phyloP scores from a whole-genome alignment of 805 yeast species.

The Candida bentonensis region DNA sequence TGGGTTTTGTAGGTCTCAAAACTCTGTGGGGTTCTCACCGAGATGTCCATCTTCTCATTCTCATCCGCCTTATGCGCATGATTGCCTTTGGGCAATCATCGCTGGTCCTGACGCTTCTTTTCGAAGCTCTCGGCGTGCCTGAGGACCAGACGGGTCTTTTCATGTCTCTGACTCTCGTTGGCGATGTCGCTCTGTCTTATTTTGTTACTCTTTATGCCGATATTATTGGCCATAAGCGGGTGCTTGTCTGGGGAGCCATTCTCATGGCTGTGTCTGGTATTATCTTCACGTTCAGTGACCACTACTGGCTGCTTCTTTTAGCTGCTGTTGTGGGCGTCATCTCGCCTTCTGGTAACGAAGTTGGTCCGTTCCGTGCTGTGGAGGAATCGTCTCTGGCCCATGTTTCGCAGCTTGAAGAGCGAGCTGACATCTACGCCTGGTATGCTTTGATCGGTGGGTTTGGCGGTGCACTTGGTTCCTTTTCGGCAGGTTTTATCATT shows the following conservation, averaged over 20 bases:
- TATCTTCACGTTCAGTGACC: conserved; percentile 23
- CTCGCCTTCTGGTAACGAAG: conserved; percentile 46
- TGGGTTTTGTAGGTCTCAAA: conserved; percentile 11
- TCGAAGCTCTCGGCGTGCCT: conserved; percentile 27
- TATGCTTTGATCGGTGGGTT: conserved; percentile 36
- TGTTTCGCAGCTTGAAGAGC: conserved; percentile 25
- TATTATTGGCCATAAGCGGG: conserved; percentile 29
- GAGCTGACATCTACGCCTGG: conserved; percentile 48
- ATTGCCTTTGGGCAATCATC: conserved; percentile 27
- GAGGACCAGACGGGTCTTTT: conserved; percentile 35
- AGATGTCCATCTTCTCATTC: conserved; percentile 20
- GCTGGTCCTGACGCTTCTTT: conserved; percentile 29
- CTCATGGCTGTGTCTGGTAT: conserved; percentile 32
- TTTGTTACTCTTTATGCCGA: conserved; percentile 34
- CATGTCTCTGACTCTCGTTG: conserved; percentile 34
- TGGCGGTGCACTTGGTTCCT: conserved; percentile 33
- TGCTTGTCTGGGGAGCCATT: conserved; percentile 27
- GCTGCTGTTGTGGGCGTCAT: conserved; percentile 37
- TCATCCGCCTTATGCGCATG: conserved; percentile 21
- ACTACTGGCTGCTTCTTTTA: conserved; percentile 23
- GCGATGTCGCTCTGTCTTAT: conserved; percentile 38
- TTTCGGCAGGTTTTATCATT: conserved; percentile 26
- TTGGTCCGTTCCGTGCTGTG: conserved; percentile 44
- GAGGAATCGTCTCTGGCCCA: conserved; percentile 42
- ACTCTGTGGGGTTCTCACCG: conserved; percentile 15